Evolutionary conservation across 1,284 basidiomycete genomes (phyloP).

Genomic region (Fomitopsis pinicola): DNA sequence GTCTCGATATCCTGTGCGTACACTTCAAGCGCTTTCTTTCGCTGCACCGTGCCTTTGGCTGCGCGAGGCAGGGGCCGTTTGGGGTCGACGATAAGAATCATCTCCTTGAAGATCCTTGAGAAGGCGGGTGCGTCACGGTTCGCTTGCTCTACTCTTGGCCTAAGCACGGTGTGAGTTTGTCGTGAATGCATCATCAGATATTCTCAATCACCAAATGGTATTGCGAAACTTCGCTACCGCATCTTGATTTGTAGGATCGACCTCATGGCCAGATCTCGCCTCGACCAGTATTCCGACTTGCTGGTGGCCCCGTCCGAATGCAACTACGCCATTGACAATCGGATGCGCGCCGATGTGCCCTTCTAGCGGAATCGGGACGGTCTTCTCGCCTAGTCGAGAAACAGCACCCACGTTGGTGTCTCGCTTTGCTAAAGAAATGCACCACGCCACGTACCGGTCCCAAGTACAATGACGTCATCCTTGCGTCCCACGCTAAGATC

Average conservation of each 20-base stretch:
- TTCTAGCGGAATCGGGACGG: conserved; percentile 31
- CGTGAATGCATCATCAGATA: no score
- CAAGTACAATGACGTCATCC: conserved; percentile 20
- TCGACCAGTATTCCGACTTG: conserved; percentile 35
- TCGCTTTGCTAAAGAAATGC: no score
- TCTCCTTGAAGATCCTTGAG: conserved; percentile 33
- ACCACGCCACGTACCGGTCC: conserved; percentile 8
- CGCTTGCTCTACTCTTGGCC: conserved; percentile 29
- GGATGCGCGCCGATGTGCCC: conserved; percentile 24
- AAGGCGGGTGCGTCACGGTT: conserved; percentile 30
- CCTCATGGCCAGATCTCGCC: conserved; percentile 16
- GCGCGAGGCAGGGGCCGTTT: conserved; percentile 26
- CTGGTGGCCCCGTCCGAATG: conserved; percentile 36
- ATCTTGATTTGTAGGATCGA: conserved; percentile 18
- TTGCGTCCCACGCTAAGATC: conserved; percentile 16
- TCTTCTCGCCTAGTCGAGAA: no score
- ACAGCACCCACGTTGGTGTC: no score
- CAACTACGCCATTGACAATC: conserved; percentile 24
- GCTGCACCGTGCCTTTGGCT: conserved; percentile 24
- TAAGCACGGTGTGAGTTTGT: conserved; percentile 4
- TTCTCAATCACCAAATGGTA: conserved; percentile 30
- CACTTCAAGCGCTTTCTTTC: conserved; percentile 17
- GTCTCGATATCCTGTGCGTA: conserved; percentile 28
- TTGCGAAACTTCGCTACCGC: conserved; percentile 25
- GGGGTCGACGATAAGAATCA: conserved; percentile 25